Evolutionary conservation across 257 asterid genomes (phyloP).

Genomic region (Fraxinus pennsylvanica): DNA sequence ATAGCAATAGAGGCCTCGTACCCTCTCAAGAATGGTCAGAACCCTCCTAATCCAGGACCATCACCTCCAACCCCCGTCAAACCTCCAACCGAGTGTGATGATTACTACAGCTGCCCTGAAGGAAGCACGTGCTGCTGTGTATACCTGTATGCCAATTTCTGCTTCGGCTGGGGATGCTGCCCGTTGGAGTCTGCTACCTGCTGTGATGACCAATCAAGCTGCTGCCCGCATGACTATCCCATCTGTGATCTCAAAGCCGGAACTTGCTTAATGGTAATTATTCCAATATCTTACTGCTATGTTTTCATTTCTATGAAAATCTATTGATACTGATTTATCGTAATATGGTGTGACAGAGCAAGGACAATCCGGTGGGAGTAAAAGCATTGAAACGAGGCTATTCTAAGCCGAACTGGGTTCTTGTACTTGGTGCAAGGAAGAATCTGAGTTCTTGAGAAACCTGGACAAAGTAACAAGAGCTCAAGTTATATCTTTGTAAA

Average conservation of each 20-base stretch:
- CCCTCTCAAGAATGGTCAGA: constrained; percentile 64
- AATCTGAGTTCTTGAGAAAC: background rate
- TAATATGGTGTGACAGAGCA: constrained; percentile 43
- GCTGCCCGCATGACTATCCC: constrained; percentile 91
- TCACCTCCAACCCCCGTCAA: constrained; percentile 80
- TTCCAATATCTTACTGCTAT: no score
- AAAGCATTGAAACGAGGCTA: constrained; percentile 44
- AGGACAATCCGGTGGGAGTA: constrained; percentile 58
- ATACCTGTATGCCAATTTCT: constrained; percentile 47
- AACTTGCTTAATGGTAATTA: constrained; percentile 67
- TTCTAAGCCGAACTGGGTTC: constrained; percentile 37
- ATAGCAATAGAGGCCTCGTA: constrained; percentile 80
- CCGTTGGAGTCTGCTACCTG: constrained; percentile 86
- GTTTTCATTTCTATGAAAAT: background rate
- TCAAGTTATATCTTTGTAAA: background rate
- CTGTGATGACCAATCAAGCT: constrained; percentile 75
- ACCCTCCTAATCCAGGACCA: constrained; percentile 90
- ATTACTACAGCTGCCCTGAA: constrained; percentile 61
- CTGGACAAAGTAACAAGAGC: constrained; percentile 9
- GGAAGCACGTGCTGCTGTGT: constrained; percentile 84
- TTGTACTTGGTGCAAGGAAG: constrained; percentile 32
- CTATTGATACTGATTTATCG: background rate
- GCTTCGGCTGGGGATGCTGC: constrained; percentile 95
- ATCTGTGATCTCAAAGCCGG: constrained; percentile 57
- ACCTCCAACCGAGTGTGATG: constrained; percentile 66